These are phyloP conservation scores for Ammopiptanthus mongolicus DNA, from an alignment of 306 rosid species.

Conservation along the genomic window DNA sequence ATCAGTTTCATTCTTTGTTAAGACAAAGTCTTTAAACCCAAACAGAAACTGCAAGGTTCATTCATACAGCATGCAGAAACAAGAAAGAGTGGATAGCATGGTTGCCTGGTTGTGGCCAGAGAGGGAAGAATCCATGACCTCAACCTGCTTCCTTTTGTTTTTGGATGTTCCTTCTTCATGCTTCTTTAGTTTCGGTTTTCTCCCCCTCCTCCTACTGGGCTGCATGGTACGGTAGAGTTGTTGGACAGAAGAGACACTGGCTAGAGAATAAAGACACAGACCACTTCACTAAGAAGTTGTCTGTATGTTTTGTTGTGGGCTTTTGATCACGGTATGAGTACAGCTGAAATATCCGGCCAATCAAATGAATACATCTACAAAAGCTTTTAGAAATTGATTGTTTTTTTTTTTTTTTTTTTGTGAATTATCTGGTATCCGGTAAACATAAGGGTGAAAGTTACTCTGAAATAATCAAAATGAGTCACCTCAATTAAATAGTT, in stretches of 20 bases:
- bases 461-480: no score
- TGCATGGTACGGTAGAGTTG: neutral
- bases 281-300: no score
- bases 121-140: neutral
- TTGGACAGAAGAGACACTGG: neutral
- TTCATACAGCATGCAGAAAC: neutral
- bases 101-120: neutral
- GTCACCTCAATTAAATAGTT: no score
- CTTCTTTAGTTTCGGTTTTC: neutral
- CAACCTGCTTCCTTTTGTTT: neutral
- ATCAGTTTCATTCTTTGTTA: neutral
- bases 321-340: no score
- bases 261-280: no score
- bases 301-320: no score
- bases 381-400: no score
- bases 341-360: no score
- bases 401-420: no score
- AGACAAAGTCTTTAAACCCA: neutral
- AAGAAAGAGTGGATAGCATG: neutral
- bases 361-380: no score
- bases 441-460: no score
- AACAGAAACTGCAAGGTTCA: neutral
- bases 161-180: neutral
- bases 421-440: no score
- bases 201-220: neutral